Base-by-base conservation (phyloP, 2,329 filamentous ascomycete genomes). In the Pezizomycotina sp. region DNA sequence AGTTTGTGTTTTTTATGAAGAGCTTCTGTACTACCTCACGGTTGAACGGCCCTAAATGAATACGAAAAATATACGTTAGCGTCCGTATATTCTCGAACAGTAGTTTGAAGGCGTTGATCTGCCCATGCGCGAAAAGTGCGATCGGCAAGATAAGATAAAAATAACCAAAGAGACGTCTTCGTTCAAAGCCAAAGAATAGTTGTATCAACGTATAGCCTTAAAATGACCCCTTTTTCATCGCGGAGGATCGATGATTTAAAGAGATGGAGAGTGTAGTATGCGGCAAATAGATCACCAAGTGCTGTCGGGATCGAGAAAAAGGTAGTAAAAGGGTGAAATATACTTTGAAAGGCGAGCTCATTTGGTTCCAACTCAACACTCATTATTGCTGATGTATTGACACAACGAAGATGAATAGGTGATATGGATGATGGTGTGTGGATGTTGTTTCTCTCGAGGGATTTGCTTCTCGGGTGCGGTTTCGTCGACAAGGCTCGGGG, bases 271-370 rank as follows among this genome's bases (percentile, higher is more conserved):
- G 25, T 18, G 58, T 74, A 75, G 35, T 69, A 70, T 36, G 70
- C 71, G 74, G 39, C 36, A 47, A 35, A 32, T 51, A 31, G 50
- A 54, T 52, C 34, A 55, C 43, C 47, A 34, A 27, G 23, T 38
- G 27, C 39, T 24, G 33, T 31, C 39, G 27, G 28, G 38, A 37
- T 28, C 41, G 23, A 30, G 7, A n/a, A 31, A 36, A 15, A n/a
- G 33, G 14, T 19, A 31, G 37, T 22, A 33, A 26, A 27, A 37
- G 36, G 33, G 36, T 44, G 31, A 7, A 45, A 68, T 77, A 55
- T 68, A 95, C 89, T 79, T 62, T 75, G 77, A 64, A 98, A 98
- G 63, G 74, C 79, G 57, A 98, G 74, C 69, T 95, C 89, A 51
- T 71, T 60, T 43, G 86, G 89, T 53, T 89, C 76, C 56, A 98